phyloP scores from a whole-genome alignment of 2,329 filamentous ascomycete genomes.

The Berkeleyomyces rouxiae region DNA sequence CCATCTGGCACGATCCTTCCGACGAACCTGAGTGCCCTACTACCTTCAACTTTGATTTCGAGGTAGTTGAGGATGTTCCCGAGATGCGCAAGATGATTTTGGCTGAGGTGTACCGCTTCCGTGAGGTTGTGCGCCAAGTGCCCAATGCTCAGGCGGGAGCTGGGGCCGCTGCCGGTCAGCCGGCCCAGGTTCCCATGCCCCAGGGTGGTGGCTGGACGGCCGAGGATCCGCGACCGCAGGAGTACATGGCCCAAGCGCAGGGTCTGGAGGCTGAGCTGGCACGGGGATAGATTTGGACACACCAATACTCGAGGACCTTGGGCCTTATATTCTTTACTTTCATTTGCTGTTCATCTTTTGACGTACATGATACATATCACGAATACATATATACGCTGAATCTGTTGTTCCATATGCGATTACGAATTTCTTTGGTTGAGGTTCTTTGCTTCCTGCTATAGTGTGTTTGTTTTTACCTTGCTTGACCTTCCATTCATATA shows the following conservation, averaged over 20 bases:
- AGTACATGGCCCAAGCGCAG: slow-evolving; percentile 32
- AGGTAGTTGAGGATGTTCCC: slow-evolving; percentile 84
- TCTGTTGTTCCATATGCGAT: neutral
- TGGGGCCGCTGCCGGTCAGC: slow-evolving; percentile 19
- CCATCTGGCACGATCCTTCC: slow-evolving; percentile 95
- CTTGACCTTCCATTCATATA: too few species aligned
- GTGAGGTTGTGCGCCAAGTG: slow-evolving; percentile 40
- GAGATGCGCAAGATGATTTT: slow-evolving; percentile 97
- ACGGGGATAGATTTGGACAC: slow-evolving; percentile 1
- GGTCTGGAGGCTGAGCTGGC: slow-evolving; percentile 44
- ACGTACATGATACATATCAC: neutral
- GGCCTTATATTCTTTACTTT: neutral
- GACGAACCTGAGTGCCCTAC: slow-evolving; percentile 89
- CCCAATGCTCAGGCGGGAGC: slow-evolving; percentile 23
- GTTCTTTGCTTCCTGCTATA: neutral
- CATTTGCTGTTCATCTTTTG: neutral
- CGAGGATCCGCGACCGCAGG: slow-evolving; percentile 44
- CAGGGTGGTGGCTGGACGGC: slow-evolving; percentile 37
- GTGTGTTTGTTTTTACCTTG: neutral
- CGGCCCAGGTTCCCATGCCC: slow-evolving; percentile 36
- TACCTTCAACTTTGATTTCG: slow-evolving; percentile 96
- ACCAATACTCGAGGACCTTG: neutral
- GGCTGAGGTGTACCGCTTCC: slow-evolving; percentile 82
- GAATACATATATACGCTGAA: neutral
- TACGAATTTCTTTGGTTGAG: neutral